These are phyloP conservation scores for Esteya vermicola DNA, from an alignment of 2,329 filamentous ascomycete species.

Conservation along the genomic window DNA sequence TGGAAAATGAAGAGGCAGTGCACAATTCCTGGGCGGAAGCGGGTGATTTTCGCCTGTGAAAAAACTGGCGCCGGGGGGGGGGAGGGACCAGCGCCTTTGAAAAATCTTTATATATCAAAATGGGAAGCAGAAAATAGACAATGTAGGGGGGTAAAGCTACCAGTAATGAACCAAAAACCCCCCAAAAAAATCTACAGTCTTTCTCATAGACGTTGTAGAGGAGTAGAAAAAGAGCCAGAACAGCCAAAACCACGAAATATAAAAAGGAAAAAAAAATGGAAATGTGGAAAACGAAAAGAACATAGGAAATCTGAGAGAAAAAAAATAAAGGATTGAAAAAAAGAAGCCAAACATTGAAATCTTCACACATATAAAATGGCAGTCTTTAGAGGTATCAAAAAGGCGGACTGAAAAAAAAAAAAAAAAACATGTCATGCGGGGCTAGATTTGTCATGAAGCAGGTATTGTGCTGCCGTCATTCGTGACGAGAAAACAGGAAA, in stretches of 20 bases:
- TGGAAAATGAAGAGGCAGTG: constrained; percentile 6
- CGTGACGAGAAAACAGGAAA: too few species aligned
- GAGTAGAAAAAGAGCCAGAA: not conserved
- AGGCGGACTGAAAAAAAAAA: constrained; percentile 3
- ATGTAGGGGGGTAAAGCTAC: not conserved
- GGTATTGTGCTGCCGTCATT: too few species aligned
- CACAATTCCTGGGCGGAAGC: constrained; percentile 9
- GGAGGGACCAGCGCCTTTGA: constrained; percentile 10
- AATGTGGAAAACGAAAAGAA: constrained; percentile 15
- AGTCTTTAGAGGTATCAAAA: constrained; percentile 15
- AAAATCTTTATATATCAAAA: constrained; percentile 12
- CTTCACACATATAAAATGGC: constrained; percentile 6
- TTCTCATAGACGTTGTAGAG: too few species aligned
- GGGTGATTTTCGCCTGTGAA: constrained; percentile 8
- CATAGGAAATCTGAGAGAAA: constrained; percentile 8
- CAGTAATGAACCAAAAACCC: too few species aligned
- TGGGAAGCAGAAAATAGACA: not conserved
- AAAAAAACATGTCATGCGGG: too few species aligned
- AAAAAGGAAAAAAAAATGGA: not conserved
- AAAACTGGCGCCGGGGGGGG: constrained; percentile 3
- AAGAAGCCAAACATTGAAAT: constrained; percentile 8
- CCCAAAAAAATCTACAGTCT: too few species aligned
- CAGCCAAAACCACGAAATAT: not conserved
- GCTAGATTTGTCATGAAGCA: not conserved
- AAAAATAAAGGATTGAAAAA: constrained; percentile 15